These are phyloP conservation scores for Arabidopsis thaliana DNA, from an alignment of 345 rosid genomes.

Conservation along the genomic window TAIR10.1 NC_003071.7:19585001-19585500, in stretches of 20 bases:
- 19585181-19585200: not conserved
- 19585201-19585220: not conserved
- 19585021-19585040: constrained; percentile 24
- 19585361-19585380: too few relatives aligned
- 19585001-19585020: constrained; percentile 31
- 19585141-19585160: not conserved
- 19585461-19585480: not conserved
- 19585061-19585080: constrained; percentile 30
- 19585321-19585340: constrained; percentile 1
- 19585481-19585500: constrained; percentile 1
- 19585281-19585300: not conserved
- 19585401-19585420: constrained; percentile 14
- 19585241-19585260: constrained; percentile 4
- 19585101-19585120: constrained; percentile 27
- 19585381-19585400: too few relatives aligned
- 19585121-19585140: not conserved
- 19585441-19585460: constrained; percentile 13
- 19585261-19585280: not conserved
- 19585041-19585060: constrained; percentile 34
- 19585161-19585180: constrained; percentile 10
- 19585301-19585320: not conserved
- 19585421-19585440: not conserved
- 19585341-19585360: not conserved
- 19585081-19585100: constrained; percentile 12
- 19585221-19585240: constrained; percentile 13